A percentile compares a stretch with the other conserved stretches of the same genome.
These are phyloP conservation scores for Leccinum incarnatum DNA, from an alignment of 768 basidiomycete species.

Conservation along the genomic window DNA sequence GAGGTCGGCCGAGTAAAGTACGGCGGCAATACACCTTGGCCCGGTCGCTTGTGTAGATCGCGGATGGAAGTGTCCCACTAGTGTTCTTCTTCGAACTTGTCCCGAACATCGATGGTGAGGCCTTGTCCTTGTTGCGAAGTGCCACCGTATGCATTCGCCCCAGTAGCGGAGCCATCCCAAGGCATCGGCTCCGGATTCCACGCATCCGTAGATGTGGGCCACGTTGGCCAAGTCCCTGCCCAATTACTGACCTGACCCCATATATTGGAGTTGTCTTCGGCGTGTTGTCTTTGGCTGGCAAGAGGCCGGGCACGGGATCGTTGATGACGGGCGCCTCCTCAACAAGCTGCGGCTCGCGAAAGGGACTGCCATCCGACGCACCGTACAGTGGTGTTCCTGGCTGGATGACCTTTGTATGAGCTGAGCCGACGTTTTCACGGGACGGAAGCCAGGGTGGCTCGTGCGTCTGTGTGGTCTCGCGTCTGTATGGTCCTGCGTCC, in stretches of 20 bases:
- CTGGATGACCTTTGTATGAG: slow-evolving; percentile 35
- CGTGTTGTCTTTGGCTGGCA: slow-evolving; percentile 34
- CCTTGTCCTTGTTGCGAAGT: no score
- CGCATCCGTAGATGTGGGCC: no score
- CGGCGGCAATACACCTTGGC: slow-evolving; percentile 68
- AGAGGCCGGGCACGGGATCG: slow-evolving; percentile 35
- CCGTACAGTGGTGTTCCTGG: slow-evolving; percentile 26
- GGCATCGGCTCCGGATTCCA: no score
- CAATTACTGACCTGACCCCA: slow-evolving; percentile 11
- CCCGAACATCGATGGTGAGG: no score
- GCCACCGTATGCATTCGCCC: slow-evolving; percentile 16
- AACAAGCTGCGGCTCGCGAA: slow-evolving; percentile 57
- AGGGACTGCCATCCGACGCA: slow-evolving; percentile 27
- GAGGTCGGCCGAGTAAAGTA: slow-evolving; percentile 50
- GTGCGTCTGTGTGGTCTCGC: no score
- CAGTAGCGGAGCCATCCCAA: no score
- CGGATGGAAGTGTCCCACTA: slow-evolving; percentile 42
- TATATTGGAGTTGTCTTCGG: background rate
- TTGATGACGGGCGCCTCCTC: slow-evolving; percentile 38
- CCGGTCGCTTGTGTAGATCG: slow-evolving; percentile 51
- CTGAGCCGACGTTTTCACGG: slow-evolving; percentile 34
- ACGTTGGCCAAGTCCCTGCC: no score
- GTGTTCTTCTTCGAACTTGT: no score
- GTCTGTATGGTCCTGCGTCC: no score
- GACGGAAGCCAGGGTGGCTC: slow-evolving; percentile 36